phyloP scores from a whole-genome alignment of 2,329 filamentous ascomycete genomes.

The Pestalotiopsis sp. region DNA sequence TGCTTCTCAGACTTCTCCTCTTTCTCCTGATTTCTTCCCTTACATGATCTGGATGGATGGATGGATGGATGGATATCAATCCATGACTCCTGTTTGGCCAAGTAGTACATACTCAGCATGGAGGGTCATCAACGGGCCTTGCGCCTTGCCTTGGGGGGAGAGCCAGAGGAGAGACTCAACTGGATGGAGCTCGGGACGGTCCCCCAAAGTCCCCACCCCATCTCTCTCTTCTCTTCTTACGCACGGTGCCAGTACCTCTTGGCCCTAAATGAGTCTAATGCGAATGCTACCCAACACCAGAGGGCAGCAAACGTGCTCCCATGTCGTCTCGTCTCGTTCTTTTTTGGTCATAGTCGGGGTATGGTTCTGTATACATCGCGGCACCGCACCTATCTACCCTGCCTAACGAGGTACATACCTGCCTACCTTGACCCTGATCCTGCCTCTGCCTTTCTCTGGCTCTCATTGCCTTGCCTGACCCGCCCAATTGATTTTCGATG shows the following conservation, averaged over 20 bases:
- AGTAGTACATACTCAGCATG: neutral
- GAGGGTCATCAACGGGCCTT: neutral
- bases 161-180: neutral
- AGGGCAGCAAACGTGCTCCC: neutral
- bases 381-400: neutral
- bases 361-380: neutral
- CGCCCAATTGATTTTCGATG: neutral
- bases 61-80: neutral
- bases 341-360: neutral
- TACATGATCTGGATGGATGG: neutral
- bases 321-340: neutral
- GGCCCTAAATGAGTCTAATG: neutral
- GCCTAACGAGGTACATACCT: neutral
- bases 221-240: neutral
- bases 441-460: neutral
- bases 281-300: slow-evolving; percentile 2
- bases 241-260: neutral
- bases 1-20: neutral
- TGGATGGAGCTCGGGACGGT: neutral
- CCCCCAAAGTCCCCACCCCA: neutral
- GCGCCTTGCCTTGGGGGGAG: neutral
- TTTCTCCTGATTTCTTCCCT: neutral
- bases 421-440: neutral
- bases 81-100: neutral
- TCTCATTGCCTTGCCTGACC: neutral